These are phyloP conservation scores for Trichophyton verrucosum DNA, from an alignment of 2,329 filamentous ascomycete species.

Conservation along the genomic window DNA sequence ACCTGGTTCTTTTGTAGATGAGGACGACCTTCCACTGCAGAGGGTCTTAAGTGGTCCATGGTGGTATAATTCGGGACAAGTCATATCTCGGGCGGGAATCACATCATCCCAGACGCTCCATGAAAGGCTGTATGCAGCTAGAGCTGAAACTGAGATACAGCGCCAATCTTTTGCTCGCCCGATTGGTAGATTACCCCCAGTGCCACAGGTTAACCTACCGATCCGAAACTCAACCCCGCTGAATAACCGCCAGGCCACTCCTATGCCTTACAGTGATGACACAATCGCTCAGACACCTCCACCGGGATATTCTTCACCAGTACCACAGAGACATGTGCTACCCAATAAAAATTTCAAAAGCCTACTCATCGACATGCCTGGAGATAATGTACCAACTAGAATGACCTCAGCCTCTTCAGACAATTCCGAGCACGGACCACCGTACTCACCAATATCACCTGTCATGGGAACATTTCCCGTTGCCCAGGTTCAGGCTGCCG, in stretches of 20 bases:
- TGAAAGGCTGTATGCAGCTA: conserved; percentile 12
- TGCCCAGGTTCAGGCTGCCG: neutral
- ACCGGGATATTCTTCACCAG: neutral
- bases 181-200: neutral
- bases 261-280: neutral
- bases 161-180: neutral
- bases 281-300: neutral
- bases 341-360: neutral
- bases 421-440: conserved; percentile 2
- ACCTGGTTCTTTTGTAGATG: neutral
- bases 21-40: conserved; percentile 7
- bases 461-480: neutral
- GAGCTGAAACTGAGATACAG: conserved; percentile 10
- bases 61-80: conserved; percentile 10
- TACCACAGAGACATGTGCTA: neutral
- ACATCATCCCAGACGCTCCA: conserved; percentile 11
- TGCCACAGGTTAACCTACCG: neutral
- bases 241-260: neutral
- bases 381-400: neutral
- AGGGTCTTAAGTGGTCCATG: conserved; percentile 12
- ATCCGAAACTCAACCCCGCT: neutral
- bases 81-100: neutral
- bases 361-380: neutral
- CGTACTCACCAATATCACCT: conserved; percentile 7
- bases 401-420: neutral